These are phyloP conservation scores for Yamadazyma membranifaciens DNA, from an alignment of 1,139 yeast species.

Conservation along the genomic window DNA sequence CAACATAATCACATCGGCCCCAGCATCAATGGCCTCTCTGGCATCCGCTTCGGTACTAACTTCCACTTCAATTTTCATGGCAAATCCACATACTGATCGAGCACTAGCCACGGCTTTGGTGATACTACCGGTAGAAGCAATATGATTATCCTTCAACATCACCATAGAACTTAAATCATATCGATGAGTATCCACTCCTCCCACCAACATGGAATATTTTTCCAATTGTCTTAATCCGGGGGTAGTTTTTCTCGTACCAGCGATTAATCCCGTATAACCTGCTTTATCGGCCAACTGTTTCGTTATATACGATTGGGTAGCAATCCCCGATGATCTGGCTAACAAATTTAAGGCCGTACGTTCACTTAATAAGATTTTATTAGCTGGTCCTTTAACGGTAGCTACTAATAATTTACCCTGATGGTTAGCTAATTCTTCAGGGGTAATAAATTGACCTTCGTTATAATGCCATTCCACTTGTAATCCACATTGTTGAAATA, in stretches of 20 bases:
- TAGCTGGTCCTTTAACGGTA: conserved; percentile 74
- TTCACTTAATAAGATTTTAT: conserved; percentile 77
- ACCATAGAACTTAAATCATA: conserved; percentile 93
- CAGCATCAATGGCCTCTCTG: conserved; percentile 86
- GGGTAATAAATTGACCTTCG: conserved; percentile 62
- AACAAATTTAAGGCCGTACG: conserved; percentile 81
- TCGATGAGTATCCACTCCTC: conserved; percentile 92
- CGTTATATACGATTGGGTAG: conserved; percentile 69
- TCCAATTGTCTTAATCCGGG: conserved; percentile 89
- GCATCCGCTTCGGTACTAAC: conserved; percentile 84
- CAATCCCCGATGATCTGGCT: conserved; percentile 85
- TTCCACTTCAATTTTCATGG: conserved; percentile 90
- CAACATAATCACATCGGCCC: conserved; percentile 94
- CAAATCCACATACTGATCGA: conserved; percentile 79
- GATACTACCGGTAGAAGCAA: conserved; percentile 90
- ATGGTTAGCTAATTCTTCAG: conserved; percentile 38
- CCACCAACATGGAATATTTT: conserved; percentile 92
- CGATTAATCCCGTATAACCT: conserved; percentile 83
- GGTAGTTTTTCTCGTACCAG: conserved; percentile 98
- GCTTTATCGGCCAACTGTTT: conserved; percentile 59
- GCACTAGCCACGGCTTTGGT: conserved; percentile 80
- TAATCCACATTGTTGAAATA: conserved; percentile 72
- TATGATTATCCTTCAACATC: conserved; percentile 93
- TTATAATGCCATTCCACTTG: conserved; percentile 66
- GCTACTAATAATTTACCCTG: conserved; percentile 73